Evolutionary conservation across 164 flowering plant genomes (phyloP).

Genomic region (Dillenia suffruticosa): DNA sequence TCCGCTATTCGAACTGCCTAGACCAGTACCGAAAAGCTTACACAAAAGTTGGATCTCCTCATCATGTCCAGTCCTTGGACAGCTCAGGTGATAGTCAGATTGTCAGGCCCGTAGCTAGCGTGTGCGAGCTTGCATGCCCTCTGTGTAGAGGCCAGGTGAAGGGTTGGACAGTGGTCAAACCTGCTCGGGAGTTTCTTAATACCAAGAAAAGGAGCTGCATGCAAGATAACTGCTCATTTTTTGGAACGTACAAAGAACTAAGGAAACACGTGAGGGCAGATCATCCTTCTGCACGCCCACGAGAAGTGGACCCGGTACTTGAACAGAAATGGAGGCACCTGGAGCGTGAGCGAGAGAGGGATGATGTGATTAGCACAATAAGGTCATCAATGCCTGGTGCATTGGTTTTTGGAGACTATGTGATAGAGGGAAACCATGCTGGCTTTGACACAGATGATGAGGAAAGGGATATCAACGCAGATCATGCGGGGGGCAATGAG

Average conservation of each 20-base stretch:
- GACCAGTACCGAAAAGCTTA: slow-evolving; percentile 23
- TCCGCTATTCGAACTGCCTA: slow-evolving; percentile 21
- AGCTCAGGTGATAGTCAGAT: slow-evolving; percentile 4
- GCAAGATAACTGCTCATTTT: slow-evolving; percentile 38
- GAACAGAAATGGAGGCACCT: slow-evolving; percentile 46
- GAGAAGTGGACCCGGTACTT: slow-evolving; percentile 38
- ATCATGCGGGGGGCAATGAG: slow-evolving; percentile 22
- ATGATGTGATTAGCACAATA: slow-evolving; percentile 52
- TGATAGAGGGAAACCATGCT: slow-evolving; percentile 31
- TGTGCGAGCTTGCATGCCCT: slow-evolving; percentile 40
- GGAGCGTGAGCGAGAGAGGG: slow-evolving; percentile 44
- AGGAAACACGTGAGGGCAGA: slow-evolving; percentile 35
- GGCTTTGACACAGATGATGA: slow-evolving; percentile 24
- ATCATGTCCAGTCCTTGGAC: slow-evolving; percentile 6
- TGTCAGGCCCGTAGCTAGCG: slow-evolving; percentile 7
- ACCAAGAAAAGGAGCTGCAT: slow-evolving; percentile 36
- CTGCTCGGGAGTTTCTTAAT: slow-evolving; percentile 42
- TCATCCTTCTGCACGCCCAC: slow-evolving; percentile 41
- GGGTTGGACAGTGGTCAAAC: slow-evolving; percentile 47
- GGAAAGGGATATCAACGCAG: slow-evolving; percentile 13
- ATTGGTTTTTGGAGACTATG: slow-evolving; percentile 50
- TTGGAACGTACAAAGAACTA: slow-evolving; percentile 37
- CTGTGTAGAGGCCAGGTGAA: slow-evolving; percentile 51
- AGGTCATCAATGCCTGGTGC: slow-evolving; percentile 50
- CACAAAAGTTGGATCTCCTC: slow-evolving; percentile 21